Base-by-base conservation (phyloP, 1,139 yeast species). In the Meyerozyma elateridarum region DNA sequence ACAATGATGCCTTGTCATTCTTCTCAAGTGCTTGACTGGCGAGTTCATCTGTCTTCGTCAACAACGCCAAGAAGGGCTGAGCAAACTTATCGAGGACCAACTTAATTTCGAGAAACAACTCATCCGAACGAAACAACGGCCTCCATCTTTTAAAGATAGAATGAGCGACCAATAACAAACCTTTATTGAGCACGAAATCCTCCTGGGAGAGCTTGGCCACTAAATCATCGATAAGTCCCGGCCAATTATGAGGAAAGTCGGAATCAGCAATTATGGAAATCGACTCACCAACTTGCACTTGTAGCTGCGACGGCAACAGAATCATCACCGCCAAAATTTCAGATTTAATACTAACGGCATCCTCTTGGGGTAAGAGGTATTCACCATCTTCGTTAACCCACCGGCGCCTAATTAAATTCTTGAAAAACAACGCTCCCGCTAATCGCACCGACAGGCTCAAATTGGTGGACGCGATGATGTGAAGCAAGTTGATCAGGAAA, bases 121-220 rank as follows among this genome's bases (percentile, higher is more conserved):
- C 96, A 55, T 93, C 96, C 2, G 95, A 83, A 48, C 96, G 73
- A 53, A 87, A 87, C 35, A 91, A 67, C 1, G 97, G 95, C 51
- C 98, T 73, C 99, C 99, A 93, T 59, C 95, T 79, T 54, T 84
- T 87, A 62, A 91, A 93, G 41, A 93, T 89, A 0, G 96, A 85
- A 56, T 93, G 98, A 6, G 96, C 94, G 13, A 93, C 97, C 12
- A 80, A 73, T 40, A 93, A 64, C 6, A 93, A 91, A 33, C 96
- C 95, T 46, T 81, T 84, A 54, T 88, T 88, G 35, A 78, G 73
- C 12, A 72, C 69, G 65, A 85, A 79, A 52, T 88, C 89, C 12
- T 70, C 73, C 6, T 69, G 60, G 6, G 73, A 64, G 29, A 93
- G 66, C 49, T 79, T 79, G 1, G 68, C 51, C 1, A 88, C 85